Conservation (phyloP, 2,329 filamentous ascomycete genomes). For the Sporothrix variecibatus region DNA sequence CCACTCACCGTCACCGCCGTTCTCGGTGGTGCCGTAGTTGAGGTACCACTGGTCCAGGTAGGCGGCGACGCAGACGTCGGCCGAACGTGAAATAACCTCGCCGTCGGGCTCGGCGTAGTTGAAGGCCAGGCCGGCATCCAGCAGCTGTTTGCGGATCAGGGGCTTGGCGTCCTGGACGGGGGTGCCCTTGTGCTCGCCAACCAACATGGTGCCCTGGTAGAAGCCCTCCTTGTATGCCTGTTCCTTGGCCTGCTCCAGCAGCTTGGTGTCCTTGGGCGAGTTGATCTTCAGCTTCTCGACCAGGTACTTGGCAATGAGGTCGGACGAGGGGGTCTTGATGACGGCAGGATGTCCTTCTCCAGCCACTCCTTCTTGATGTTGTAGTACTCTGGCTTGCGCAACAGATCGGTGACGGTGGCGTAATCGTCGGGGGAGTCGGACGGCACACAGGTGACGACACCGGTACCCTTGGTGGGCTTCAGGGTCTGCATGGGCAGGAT, state of each 20-base stretch:
- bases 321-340: conserved; percentile 80
- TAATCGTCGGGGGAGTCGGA: conserved; percentile 96
- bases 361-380: conserved; percentile 97
- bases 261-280: conserved; percentile 90
- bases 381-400: conserved; percentile 95
- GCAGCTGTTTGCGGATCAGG: conserved; percentile 74
- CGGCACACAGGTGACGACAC: conserved; percentile 92
- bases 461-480: conserved; percentile 89
- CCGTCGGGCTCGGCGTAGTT: conserved; percentile 92
- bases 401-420: conserved; percentile 81
- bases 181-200: conserved; percentile 85
- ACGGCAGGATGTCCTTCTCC: conserved; percentile 83
- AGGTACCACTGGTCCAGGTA: conserved; percentile 97
- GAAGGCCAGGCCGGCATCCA: conserved; percentile 79
- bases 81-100: conserved; percentile 80
- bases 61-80: conserved; percentile 71
- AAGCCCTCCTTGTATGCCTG: conserved; percentile 96
- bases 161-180: conserved; percentile 81
- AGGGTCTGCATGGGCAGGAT: conserved; percentile 96
- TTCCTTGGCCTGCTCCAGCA: conserved; percentile 92
- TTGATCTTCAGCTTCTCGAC: conserved; percentile 95
- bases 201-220: conserved; percentile 89
- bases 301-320: conserved; percentile 78
- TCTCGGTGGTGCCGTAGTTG: conserved; percentile 62
- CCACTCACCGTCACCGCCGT: conserved; percentile 77